phyloP scores from a whole-genome alignment of 768 basidiomycete genomes.

The Auricularia sp. region DNA sequence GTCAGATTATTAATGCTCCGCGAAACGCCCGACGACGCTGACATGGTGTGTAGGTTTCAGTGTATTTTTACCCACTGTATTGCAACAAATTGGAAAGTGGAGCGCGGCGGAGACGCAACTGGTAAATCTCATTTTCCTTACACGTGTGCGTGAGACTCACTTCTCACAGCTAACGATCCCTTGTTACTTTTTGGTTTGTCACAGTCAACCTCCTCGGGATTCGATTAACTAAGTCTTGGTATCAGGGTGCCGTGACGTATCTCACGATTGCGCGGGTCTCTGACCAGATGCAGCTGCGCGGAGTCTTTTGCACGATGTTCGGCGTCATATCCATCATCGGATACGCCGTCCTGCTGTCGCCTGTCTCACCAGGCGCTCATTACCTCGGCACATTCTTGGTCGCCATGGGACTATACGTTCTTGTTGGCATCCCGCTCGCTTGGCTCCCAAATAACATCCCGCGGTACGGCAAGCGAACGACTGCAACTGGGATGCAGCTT shows the following conservation, averaged over 20 bases:
- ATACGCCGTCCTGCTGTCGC: not conserved
- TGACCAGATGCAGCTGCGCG: not conserved
- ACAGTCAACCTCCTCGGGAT: not conserved
- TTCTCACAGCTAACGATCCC: not conserved
- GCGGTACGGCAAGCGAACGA: conserved; percentile 4
- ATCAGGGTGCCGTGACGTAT: not conserved
- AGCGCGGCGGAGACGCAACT: not conserved
- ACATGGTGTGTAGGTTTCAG: conserved; percentile 2
- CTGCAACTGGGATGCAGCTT: conserved; percentile 3
- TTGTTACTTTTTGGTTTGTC: not conserved
- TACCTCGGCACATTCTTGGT: conserved; percentile 1
- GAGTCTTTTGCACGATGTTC: not conserved
- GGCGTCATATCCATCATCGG: not conserved
- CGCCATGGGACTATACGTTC: conserved; percentile 4
- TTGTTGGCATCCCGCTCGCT: conserved; percentile 1
- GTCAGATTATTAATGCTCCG: too few species aligned
- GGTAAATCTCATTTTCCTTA: not conserved
- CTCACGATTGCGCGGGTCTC: not conserved
- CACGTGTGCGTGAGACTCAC: not conserved
- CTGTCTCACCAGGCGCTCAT: not conserved
- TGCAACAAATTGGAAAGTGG: conserved; percentile 3
- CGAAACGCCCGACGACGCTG: too few species aligned
- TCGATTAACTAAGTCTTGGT: not conserved
- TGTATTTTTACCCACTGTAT: conserved; percentile 6
- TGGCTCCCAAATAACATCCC: conserved; percentile 3